A percentile compares a stretch with the other conserved stretches of the same genome.
These are phyloP conservation scores for Rhodotorula sp. DNA, from an alignment of 1,284 basidiomycete species.

Conservation along the genomic window DNA sequence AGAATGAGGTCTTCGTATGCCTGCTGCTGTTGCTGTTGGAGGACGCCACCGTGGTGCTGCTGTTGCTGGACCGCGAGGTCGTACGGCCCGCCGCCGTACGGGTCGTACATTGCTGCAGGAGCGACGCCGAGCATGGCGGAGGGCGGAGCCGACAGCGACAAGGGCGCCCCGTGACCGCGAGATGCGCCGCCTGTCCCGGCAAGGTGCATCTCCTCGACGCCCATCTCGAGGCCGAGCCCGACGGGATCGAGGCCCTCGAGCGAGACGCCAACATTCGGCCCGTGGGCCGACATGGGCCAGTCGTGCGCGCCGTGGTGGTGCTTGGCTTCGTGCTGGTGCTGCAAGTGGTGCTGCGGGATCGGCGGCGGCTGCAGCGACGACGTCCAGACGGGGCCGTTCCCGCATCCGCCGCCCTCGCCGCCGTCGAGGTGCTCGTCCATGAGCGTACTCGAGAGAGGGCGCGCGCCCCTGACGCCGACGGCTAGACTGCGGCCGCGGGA, in stretches of 20 bases:
- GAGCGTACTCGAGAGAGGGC: too few species aligned
- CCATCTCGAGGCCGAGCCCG: conserved; percentile 19
- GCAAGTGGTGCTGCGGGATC: too few species aligned
- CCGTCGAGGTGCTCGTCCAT: too few species aligned
- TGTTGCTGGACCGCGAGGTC: background rate
- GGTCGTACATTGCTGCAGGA: background rate
- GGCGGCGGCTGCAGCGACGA: too few species aligned
- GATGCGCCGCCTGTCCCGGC: background rate
- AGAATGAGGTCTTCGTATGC: conserved; percentile 1
- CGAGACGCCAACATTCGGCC: background rate
- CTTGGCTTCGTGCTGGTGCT: too few species aligned
- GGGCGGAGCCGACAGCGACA: too few species aligned
- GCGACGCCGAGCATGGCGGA: background rate
- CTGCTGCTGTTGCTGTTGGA: conserved; percentile 1
- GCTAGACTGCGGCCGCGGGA: too few species aligned
- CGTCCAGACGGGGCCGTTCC: too few species aligned
- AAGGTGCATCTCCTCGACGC: conserved; percentile 13
- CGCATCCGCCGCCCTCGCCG: too few species aligned
- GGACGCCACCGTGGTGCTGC: conserved; percentile 3
- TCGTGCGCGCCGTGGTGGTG: background rate
- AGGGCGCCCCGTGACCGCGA: background rate
- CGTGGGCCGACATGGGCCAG: background rate
- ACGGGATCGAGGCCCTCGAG: background rate
- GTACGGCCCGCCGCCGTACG: too few species aligned
- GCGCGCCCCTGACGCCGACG: too few species aligned